Base-by-base conservation (phyloP, 305 asterid genomes). In the Salvia sclarea region DNA sequence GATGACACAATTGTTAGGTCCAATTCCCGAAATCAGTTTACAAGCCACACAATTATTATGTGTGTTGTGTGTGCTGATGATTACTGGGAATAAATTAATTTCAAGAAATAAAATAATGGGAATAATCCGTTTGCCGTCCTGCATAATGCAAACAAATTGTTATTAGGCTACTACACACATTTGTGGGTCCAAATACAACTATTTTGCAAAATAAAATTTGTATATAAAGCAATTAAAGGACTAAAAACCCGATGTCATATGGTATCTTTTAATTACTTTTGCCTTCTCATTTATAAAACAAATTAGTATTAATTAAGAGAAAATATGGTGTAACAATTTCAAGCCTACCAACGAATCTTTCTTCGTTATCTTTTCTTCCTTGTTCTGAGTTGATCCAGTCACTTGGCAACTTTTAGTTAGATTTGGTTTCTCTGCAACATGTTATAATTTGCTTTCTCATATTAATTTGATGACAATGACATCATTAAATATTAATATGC, bases 111-210 rank as follows among this genome's bases (percentile, higher is more conserved):
- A 31, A 45, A 17, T 1, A 33, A 13, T 41, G 20, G 60, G 65
- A 20, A 33, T 52, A 60, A 69, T 75, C 73, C 14, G 38, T 57
- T 33, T 58, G 80, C 76, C 69, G 73, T 78, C 63, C 72, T 33
- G 45, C 53, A 64, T 63, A 61, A 68, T 28, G 58, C 63, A 31
- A 72, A 76, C 70, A 71, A 70, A 48, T 40, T 59, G 28, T 6
- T 7, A 37, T 64, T 53, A 45, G 45, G 8, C 44, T 56, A 16
- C 11, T 13, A 21, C 14, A 16, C 18, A 22, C 18, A 38, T 59
- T 14, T 18, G 25, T 40, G 78, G 78, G 50, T 16, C 73, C 50
- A 61, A 28, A 14, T 67, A 61, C 43, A 41, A 41, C 54, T 50
- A 25, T 14, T 41, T 31, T 47, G 14, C 28, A 24, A 56, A 30